A percentile compares a stretch with the other conserved stretches of the same genome.
These are phyloP conservation scores for Chrysanthemum lavandulifolium DNA, from an alignment of 129 eudicot species.

Conservation along the genomic window DNA sequence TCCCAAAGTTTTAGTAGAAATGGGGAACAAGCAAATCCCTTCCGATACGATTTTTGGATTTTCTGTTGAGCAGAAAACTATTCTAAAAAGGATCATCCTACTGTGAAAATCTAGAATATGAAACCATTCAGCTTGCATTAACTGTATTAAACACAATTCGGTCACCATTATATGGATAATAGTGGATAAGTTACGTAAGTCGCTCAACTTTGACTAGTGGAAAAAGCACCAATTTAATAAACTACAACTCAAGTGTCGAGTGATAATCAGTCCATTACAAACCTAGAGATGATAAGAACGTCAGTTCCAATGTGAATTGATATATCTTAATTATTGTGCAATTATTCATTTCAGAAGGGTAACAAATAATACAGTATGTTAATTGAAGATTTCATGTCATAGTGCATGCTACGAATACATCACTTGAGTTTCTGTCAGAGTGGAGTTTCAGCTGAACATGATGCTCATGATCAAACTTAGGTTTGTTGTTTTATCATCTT, in stretches of 20 bases:
- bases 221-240: neutral
- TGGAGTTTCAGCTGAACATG: constrained; percentile 11
- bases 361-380: neutral
- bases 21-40: constrained; percentile 57
- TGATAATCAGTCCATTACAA: too few species aligned
- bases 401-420: constrained; percentile 32
- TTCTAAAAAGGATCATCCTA: constrained; percentile 5
- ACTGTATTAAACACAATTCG: neutral
- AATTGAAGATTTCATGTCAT: neutral
- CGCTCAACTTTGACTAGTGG: constrained; percentile 15
- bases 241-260: neutral
- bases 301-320: neutral
- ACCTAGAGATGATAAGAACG: neutral
- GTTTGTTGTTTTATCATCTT: constrained; percentile 23
- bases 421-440: constrained; percentile 28
- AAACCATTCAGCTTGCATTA: constrained; percentile 7
- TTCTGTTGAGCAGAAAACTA: constrained; percentile 16
- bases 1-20: constrained; percentile 23
- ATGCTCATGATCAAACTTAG: neutral
- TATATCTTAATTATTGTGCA: constrained; percentile 11
- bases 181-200: neutral
- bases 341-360: neutral
- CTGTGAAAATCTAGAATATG: neutral
- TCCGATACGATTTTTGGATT: constrained; percentile 47
- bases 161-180: neutral